Base-by-base conservation (phyloP, 2,329 filamentous ascomycete species). In the Hypoxylon sp. region DNA sequence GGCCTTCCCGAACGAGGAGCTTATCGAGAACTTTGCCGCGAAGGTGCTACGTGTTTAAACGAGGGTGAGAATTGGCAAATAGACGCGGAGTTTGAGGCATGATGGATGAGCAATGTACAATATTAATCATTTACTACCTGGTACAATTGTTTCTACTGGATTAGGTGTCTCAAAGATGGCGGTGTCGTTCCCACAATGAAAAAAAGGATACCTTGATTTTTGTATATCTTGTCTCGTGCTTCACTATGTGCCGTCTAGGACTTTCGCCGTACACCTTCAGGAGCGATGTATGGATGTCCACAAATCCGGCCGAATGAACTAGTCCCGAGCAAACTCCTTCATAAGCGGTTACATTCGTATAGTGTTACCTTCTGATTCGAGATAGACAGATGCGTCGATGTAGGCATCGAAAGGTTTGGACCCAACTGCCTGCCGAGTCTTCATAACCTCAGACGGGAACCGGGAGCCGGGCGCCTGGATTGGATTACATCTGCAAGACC, bases 1-100 rank as follows among this genome's bases (percentile, higher is more conserved):
- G 93, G 87, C 87, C 77, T 99, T 99, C 91, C 96, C 96, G 55
- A 93, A 91, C 74, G 93, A 97, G 85, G 82, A 90, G 72, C 86
- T 97, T 75, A 98, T 99, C 78, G 91, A 93, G 81, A 85, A 92
- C 75, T 95, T 96, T 80, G 92, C 92, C 60, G 93, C 91, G 74
- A 98, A 98, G 89, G 86, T 98, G 75, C 86, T 99, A 78, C 72
- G 74, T 59, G 75, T 78, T 70, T 79, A 76, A 73, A 53, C 45
- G 41, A 48, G 17, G 46, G 21, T 43, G 32, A 30, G 59, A 17
- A 62, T 43, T 28, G 23, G 49, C 41, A 48, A 30, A 65, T 65
- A 61, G 62, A 61, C 28, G 48, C 43, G 63, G 52, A 58, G 53
- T 62, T 52, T 43, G 61, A 67, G 67, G 67, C 60, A 70, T 65